Conservation (phyloP, 768 basidiomycete genomes). For the Rossbeevera mucosa region DNA sequence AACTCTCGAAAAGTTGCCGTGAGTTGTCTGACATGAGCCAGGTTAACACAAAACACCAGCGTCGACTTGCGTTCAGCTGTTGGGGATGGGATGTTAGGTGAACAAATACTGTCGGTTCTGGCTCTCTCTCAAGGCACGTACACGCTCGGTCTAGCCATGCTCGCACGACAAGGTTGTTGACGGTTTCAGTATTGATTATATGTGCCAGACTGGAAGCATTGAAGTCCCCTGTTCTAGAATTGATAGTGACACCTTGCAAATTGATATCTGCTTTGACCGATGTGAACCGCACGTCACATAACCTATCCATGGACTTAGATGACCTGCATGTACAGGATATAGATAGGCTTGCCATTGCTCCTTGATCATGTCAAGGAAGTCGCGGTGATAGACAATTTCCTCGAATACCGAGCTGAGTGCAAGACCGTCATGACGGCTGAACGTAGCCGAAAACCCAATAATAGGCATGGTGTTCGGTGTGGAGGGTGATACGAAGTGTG, state of each 20-base stretch:
- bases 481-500: slow-evolving; percentile 33
- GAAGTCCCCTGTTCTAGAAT: slow-evolving; percentile 73
- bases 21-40: slow-evolving; percentile 73
- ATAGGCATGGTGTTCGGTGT: slow-evolving; percentile 63
- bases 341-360: slow-evolving; percentile 65
- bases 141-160: slow-evolving; percentile 85
- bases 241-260: slow-evolving; percentile 62
- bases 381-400: slow-evolving; percentile 86
- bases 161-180: slow-evolving; percentile 75
- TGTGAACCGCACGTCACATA: slow-evolving; percentile 84
- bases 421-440: slow-evolving; percentile 85
- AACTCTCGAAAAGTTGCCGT: slow-evolving; percentile 66
- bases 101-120: slow-evolving; percentile 2
- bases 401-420: slow-evolving; percentile 88
- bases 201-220: slow-evolving; percentile 70
- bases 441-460: slow-evolving; percentile 93
- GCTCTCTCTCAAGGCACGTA: slow-evolving; percentile 33
- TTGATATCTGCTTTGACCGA: slow-evolving; percentile 73
- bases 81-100: background rate
- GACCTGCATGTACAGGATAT: background rate
- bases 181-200: slow-evolving; percentile 72
- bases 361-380: slow-evolving; percentile 89
- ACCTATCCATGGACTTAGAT: slow-evolving; percentile 40
- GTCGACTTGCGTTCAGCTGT: slow-evolving; percentile 73
- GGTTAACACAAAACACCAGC: slow-evolving; percentile 85